Percentiles rank a stretch among this genome's conserved stretches.
These are phyloP conservation scores for Nemania sp. DNA, from an alignment of 2,329 filamentous ascomycete species.

Conservation along the genomic window DNA sequence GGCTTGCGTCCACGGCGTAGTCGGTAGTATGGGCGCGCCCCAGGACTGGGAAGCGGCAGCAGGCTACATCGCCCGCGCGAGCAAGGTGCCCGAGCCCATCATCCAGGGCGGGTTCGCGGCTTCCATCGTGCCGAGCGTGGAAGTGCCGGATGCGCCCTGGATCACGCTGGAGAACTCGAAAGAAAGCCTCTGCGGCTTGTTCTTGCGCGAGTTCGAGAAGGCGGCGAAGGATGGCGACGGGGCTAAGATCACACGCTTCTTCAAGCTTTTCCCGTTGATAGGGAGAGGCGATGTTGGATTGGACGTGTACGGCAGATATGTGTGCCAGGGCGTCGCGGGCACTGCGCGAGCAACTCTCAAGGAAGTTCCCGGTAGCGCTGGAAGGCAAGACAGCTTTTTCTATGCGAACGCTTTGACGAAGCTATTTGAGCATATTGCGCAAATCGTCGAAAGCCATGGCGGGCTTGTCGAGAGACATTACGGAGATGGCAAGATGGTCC, in stretches of 20 bases:
- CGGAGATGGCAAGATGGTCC: slow-evolving; percentile 87
- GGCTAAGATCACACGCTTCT: slow-evolving; percentile 89
- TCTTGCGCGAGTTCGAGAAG: slow-evolving; percentile 92
- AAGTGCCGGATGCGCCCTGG: slow-evolving; percentile 89
- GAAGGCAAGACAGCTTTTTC: slow-evolving; percentile 78
- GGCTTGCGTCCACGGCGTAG: slow-evolving; percentile 90
- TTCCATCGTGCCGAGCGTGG: slow-evolving; percentile 89
- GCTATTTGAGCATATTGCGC: slow-evolving; percentile 95
- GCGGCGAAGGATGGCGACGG: slow-evolving; percentile 87
- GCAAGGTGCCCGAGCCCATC: slow-evolving; percentile 78
- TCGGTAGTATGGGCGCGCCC: slow-evolving; percentile 94
- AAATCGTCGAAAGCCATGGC: slow-evolving; percentile 92
- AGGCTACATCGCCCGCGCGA: slow-evolving; percentile 81
- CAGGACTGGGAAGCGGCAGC: slow-evolving; percentile 99
- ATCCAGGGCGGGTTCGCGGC: slow-evolving; percentile 84
- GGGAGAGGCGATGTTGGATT: slow-evolving; percentile 84
- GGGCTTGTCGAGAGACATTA: slow-evolving; percentile 93
- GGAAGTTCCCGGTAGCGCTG: slow-evolving; percentile 61
- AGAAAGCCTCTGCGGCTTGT: slow-evolving; percentile 86
- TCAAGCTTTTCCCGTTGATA: slow-evolving; percentile 96
- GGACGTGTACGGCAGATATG: slow-evolving; percentile 93
- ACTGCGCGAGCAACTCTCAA: slow-evolving; percentile 81
- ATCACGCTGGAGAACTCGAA: slow-evolving; percentile 85
- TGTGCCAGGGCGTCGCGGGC: slow-evolving; percentile 90
- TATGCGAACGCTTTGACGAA: slow-evolving; percentile 89